These are phyloP conservation scores for Sordariomycetes sp. DNA, from an alignment of 2,329 filamentous ascomycete species.

Conservation along the genomic window DNA sequence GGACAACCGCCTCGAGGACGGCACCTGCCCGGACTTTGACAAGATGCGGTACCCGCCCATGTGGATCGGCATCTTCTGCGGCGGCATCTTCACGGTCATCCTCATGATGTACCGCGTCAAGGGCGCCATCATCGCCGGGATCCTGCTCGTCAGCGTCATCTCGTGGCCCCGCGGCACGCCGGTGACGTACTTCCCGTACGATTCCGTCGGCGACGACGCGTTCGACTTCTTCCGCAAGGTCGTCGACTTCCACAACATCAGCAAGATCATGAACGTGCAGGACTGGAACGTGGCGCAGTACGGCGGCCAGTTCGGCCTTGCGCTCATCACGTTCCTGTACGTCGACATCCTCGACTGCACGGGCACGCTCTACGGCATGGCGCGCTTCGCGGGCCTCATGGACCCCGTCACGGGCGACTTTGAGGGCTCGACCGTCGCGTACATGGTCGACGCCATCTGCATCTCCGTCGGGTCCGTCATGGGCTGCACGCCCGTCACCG, in stretches of 20 bases:
- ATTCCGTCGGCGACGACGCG: constrained; percentile 47
- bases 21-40: constrained; percentile 40
- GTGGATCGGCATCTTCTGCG: constrained; percentile 84
- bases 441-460: constrained; percentile 56
- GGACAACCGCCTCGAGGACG: constrained; percentile 24
- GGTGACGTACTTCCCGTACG: constrained; percentile 74
- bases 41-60: constrained; percentile 77
- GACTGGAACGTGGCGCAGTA: constrained; percentile 59
- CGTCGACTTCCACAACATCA: constrained; percentile 70
- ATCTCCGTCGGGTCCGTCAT: constrained; percentile 60
- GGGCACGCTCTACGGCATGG: constrained; percentile 71
- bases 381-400: constrained; percentile 56
- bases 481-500: constrained; percentile 58
- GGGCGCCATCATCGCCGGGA: constrained; percentile 74
- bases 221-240: constrained; percentile 87
- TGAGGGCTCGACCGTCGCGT: constrained; percentile 70
- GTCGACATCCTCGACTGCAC: constrained; percentile 72
- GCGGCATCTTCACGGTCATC: constrained; percentile 65
- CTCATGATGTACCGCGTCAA: constrained; percentile 80
- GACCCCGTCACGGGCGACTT: constrained; percentile 63
- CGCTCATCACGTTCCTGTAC: constrained; percentile 67
- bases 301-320: constrained; percentile 66
- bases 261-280: constrained; percentile 54
- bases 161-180: constrained; percentile 70
- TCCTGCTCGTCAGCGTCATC: constrained; percentile 73